Conservation (phyloP, 2,329 filamentous ascomycete species). For the Hirsutella minnesotensis region DNA sequence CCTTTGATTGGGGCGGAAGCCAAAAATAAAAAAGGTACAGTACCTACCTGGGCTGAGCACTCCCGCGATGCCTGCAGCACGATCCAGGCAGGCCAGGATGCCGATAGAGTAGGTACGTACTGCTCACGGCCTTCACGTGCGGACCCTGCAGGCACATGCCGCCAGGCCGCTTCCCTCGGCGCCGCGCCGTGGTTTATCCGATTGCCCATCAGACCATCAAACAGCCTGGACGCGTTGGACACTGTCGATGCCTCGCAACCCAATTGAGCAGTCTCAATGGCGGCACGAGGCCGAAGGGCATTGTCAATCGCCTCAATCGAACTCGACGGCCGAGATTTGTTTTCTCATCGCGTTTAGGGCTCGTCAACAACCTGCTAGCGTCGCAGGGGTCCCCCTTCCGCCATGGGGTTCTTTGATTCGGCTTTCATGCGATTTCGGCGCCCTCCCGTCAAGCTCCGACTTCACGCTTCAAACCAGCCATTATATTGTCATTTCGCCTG, state of each 20-base stretch:
- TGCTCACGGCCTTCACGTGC: conserved; percentile 6
- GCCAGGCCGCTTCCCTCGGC: background rate
- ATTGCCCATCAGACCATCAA: background rate
- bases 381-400: background rate
- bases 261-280: too few relatives aligned
- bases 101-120: background rate
- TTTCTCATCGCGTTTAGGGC: background rate
- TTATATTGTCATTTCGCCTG: too few relatives aligned
- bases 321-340: background rate
- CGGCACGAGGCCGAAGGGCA: too few relatives aligned
- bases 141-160: conserved; percentile 1
- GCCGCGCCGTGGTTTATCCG: conserved; percentile 3
- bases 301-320: too few relatives aligned
- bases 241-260: too few relatives aligned
- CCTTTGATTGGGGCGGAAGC: background rate
- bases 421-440: background rate
- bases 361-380: background rate
- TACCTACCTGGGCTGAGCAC: background rate
- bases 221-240: background rate
- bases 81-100: background rate
- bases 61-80: conserved; percentile 2
- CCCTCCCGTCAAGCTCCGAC: background rate
- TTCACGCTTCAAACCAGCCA: too few relatives aligned
- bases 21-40: background rate
- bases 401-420: background rate